Base-by-base conservation (phyloP, 106 monocot species). In the Platanthera zijinensis region DNA sequence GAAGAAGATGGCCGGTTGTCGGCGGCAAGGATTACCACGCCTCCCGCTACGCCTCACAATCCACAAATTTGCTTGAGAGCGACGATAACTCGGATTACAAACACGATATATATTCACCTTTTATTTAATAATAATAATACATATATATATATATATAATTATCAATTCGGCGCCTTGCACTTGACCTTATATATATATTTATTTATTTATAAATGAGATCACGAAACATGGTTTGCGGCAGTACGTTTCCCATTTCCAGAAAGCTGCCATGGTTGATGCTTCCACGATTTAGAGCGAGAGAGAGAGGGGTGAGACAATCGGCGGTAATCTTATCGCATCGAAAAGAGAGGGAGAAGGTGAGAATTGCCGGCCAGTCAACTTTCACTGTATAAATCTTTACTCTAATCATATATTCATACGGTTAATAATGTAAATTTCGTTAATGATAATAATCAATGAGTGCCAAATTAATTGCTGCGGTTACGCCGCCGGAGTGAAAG, bases 11-110 rank as follows among this genome's bases (percentile, higher is more conserved):
- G 17, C 70, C 7, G 45, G 13, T 47, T 70, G 47, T 45, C 70
- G 1, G 70, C 70, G 48, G 47, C 6, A 70, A 70, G 50, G 72
- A 72, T 72, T 51, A 72, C 72, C 72, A 72, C 50, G 51, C 6
- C 51, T 72, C 22, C 21, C 72, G 72, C 50, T 14, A 72, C 48
- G 49, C 72, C 72, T 72, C 51, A 39, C 39, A 22, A 72, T 72
- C 72, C 72, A 72, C 72, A 72, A 72, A 72, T 51, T 47, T 1
- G 72, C 50, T 21, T 46, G 72, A 72, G 49, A n/a, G 17, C 51
- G 51, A 72, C 8, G 72, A 51, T 12, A 70, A 14, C 14, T 47
- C 4, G 70, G 48, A 70, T 70, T 70, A 70, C 70, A 14, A 70
- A 70, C 70, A 10, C 45, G 7, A 70, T 47, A 48, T 70, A 70